Evolutionary conservation across 2,329 filamentous ascomycete species (phyloP), one percentile per base, ranked within the genome.

Genomic region (Trichoderma breve): DNA sequence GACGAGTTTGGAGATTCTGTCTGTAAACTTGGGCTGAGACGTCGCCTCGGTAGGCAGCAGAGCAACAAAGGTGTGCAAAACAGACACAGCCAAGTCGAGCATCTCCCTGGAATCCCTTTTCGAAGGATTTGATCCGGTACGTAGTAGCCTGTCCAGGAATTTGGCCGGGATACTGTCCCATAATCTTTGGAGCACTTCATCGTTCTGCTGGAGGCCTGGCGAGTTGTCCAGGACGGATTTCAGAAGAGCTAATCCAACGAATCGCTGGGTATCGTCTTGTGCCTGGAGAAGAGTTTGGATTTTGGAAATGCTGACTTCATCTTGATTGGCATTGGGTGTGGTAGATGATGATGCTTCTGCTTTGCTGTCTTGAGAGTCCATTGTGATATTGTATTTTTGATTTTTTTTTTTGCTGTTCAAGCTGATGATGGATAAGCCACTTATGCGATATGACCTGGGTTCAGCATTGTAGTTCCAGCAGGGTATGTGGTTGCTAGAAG

Each of bases 261-360:
- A 92, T 76, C 89, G 86, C 24, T 89, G 88, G 0, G 91, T 92
- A 77, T 93, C 90, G 77, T 92, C 86, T 73, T 88, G 89, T 69
- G 87, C 80, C 69, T 83, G 82, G 39, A 93, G 84, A 3, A 92
- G 84, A 1, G 82, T 76, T 74, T 88, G 83, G 68, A 91, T 86
- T 75, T 87, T 87, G 65, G 85, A 80, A 66, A 82, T 70, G 70
- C 77, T 78, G 47, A 74, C 74, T 6, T 71, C 65, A 26, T 71
- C 72, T n/a, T 73, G 72, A 55, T 55, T 70, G 24, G 75, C 70
- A 30, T 72, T 24, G 64, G 64, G 18, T 12, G 66, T 24, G 5
- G 71, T 15, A 7, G 67, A 21, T 47, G 69, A 60, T 62, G 64
- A 32, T 28, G 72, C 12, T 30, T 70, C 57, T 30, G 39, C 21